Percentiles rank a stretch among this genome's conserved stretches.
Evolutionary conservation across 768 basidiomycete species (phyloP).

Genomic region (Pleurotus djamor): DNA sequence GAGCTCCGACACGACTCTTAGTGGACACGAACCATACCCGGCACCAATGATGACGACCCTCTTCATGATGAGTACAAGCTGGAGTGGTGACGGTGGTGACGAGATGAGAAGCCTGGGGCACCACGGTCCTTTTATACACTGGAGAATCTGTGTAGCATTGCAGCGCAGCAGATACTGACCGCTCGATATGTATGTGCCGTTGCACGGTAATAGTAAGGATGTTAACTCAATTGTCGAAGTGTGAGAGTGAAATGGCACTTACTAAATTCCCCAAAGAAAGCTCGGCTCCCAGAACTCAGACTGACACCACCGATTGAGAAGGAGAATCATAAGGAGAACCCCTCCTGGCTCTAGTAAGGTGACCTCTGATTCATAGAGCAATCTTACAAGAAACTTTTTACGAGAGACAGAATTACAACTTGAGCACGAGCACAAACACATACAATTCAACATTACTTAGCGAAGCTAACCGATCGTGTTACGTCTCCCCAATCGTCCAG

Average conservation of each 20-base stretch:
- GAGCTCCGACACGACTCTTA: not conserved
- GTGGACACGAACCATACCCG: not conserved
- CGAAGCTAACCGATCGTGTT: not conserved
- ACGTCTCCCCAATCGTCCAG: slow-evolving; percentile 28
- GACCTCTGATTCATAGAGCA: not conserved
- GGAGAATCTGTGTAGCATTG: too few species aligned
- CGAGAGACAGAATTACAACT: not conserved
- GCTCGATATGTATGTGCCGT: too few species aligned
- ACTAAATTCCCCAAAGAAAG: too few species aligned
- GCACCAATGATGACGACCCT: not conserved
- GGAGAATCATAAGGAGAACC: too few species aligned
- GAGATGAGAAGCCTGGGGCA: not conserved
- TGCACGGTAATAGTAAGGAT: too few species aligned
- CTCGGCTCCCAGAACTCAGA: too few species aligned
- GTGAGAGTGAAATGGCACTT: too few species aligned
- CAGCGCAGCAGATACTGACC: too few species aligned
- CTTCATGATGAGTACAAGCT: not conserved
- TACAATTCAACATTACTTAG: not conserved
- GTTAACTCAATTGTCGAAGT: too few species aligned
- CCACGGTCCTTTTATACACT: not conserved
- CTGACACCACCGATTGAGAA: too few species aligned
- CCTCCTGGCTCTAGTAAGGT: too few species aligned
- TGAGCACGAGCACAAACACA: not conserved
- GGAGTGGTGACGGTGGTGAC: too few species aligned
- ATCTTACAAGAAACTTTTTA: not conserved